Evolutionary conservation across 2,329 filamentous ascomycete species (phyloP), one percentile per base, ranked within the genome.

Genomic region (Biscogniauxia sp.): DNA sequence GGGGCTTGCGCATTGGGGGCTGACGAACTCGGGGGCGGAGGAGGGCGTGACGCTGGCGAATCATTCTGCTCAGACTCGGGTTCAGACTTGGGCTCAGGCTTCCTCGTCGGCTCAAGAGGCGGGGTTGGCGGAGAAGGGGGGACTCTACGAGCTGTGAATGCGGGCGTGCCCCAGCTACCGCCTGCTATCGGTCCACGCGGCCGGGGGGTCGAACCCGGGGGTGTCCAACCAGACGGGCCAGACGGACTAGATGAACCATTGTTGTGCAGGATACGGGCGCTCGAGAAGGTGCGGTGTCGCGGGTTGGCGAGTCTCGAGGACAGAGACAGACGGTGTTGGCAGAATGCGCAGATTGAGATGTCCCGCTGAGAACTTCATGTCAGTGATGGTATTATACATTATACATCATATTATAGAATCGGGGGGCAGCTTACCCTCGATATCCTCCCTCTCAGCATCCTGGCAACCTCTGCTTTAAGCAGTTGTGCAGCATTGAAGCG

Each of bases 391-490:
- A n/a, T n/a, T n/a, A n/a, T n/a, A n/a, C n/a, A n/a, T n/a, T n/a
- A n/a, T n/a, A n/a, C n/a, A n/a, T 23, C 5, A 23, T 23, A 23
- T 5, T 37, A 54, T 5, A 37, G 32, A 37, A 45, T 45, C n/a
- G 1, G 13, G 13, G 15, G 19, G 3, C 20, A 56, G 59, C 65
- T 51, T 50, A 74, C 72, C 69, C 66, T 66, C 50, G 61, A 64
- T 61, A 70, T 28, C 19, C 69, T 68, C 62, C 70, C 65, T 70
- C 70, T 71, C 28, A 74, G 61, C 72, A 74, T 74, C 61, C 59
- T 73, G 66, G 15, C 17, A 45, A 45, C 13, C 17, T 45, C 17
- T n/a, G 37, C 37, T n/a, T 2, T 2, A 45, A 45, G 37, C 37
- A 45, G 37, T 6, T 6, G 4, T 45, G 37, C 37, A 45, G 37